Evolutionary conservation across 306 rosid genomes (phyloP).

Genomic region (Dalbergia cultrata): DNA sequence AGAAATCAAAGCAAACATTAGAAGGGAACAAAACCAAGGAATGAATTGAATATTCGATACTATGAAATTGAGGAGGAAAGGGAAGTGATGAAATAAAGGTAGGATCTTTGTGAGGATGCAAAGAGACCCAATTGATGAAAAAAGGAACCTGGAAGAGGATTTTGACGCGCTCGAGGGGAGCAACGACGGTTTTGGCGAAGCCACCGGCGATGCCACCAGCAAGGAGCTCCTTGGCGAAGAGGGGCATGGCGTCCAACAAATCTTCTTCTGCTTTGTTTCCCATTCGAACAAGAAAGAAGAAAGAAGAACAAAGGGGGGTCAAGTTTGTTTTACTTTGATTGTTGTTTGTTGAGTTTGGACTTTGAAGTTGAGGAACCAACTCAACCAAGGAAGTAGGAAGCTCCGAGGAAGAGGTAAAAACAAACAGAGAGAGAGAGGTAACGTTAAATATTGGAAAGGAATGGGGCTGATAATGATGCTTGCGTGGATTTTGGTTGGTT

Average conservation of each 20-base stretch:
- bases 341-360: background rate
- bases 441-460: background rate
- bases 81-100: background rate
- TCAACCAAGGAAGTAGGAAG: background rate
- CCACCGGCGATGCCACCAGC: conserved; percentile 94
- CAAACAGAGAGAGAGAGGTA: background rate
- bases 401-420: background rate
- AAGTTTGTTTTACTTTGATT: background rate
- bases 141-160: conserved; percentile 84
- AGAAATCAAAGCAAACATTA: background rate
- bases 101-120: background rate
- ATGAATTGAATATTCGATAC: background rate
- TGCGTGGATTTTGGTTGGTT: background rate
- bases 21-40: background rate
- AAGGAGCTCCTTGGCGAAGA: conserved; percentile 81
- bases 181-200: conserved; percentile 78
- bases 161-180: conserved; percentile 92
- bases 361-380: background rate
- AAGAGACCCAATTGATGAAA: background rate
- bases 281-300: conserved; percentile 45
- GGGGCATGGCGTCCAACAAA: conserved; percentile 67
- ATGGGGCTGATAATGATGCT: background rate
- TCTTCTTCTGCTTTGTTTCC: conserved; percentile 56
- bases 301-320: background rate
- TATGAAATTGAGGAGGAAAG: no score